Evolutionary conservation across 768 basidiomycete species (phyloP).

Genomic region (Mycena galericulata): DNA sequence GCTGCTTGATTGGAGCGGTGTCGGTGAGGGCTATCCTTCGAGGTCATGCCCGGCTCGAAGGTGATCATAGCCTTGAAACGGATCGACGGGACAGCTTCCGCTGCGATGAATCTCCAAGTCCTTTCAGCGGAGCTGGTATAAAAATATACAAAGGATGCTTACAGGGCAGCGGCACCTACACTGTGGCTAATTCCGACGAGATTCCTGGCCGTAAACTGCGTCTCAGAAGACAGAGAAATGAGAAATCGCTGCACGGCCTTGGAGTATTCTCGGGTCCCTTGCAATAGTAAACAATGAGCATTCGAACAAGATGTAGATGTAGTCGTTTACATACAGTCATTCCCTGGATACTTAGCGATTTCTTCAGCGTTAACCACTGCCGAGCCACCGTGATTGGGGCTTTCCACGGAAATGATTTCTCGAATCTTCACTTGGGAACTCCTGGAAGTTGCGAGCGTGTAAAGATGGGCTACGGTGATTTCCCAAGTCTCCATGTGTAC

Average conservation of each 20-base stretch:
- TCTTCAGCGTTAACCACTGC: conserved; percentile 4
- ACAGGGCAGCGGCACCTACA: conserved; percentile 14
- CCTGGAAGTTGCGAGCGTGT: neutral
- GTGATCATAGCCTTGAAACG: conserved; percentile 23
- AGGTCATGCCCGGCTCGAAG: conserved; percentile 19
- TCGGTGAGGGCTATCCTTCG: conserved; percentile 1
- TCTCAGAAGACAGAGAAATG: neutral
- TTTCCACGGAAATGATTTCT: conserved; percentile 14
- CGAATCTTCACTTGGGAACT: neutral
- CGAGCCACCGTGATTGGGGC: conserved; percentile 21
- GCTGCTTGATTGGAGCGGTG: conserved; percentile 1
- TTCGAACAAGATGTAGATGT: neutral
- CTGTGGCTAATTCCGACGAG: conserved; percentile 20
- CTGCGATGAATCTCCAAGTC: conserved; percentile 8
- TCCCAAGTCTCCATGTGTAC: conserved; percentile 28
- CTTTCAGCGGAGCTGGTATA: no score
- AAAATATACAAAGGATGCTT: neutral
- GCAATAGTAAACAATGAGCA: neutral
- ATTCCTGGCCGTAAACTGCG: neutral
- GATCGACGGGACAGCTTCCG: conserved; percentile 2
- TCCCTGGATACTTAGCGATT: neutral
- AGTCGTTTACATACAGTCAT: conserved; percentile 1
- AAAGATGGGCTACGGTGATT: conserved; percentile 8
- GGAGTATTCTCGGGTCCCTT: conserved; percentile 20
- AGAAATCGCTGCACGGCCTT: conserved; percentile 14